Conservation (phyloP, 2,329 filamentous ascomycete species). For the Rhinocladiella similis region DNA sequence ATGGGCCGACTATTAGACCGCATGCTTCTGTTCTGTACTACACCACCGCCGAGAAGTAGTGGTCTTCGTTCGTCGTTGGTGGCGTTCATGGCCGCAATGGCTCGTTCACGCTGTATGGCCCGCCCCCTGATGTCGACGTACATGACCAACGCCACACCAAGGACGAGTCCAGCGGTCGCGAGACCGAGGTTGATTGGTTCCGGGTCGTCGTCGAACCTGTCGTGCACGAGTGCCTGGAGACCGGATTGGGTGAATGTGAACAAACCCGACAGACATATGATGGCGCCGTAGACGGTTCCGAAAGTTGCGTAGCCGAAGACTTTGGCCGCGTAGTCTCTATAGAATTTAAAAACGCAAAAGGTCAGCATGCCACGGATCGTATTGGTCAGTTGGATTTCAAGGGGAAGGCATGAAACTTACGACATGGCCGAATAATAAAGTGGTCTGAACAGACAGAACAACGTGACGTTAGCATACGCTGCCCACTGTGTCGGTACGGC, state of each 20-base stretch:
- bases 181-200: conserved; percentile 74
- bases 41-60: neutral
- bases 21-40: neutral
- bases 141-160: conserved; percentile 65
- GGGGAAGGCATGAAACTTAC: no score
- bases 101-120: conserved; percentile 24
- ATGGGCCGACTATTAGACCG: no score
- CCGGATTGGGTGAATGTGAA: conserved; percentile 81
- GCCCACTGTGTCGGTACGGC: conserved; percentile 71
- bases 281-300: conserved; percentile 85
- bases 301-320: conserved; percentile 92
- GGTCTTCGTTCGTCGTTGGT: conserved; percentile 1
- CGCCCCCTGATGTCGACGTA: conserved; percentile 62
- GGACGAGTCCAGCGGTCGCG: conserved; percentile 59
- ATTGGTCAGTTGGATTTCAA: no score
- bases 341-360: neutral
- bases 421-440: conserved; percentile 91
- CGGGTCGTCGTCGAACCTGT: conserved; percentile 69
- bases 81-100: conserved; percentile 1
- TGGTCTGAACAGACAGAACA: conserved; percentile 86
- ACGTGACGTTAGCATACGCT: conserved; percentile 69
- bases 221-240: conserved; percentile 75
- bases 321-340: conserved; percentile 76
- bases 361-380: no score
- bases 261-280: conserved; percentile 81